Evolutionary conservation across 2,329 filamentous ascomycete genomes (phyloP).

Genomic region (Sphaceloma murrayae): DNA sequence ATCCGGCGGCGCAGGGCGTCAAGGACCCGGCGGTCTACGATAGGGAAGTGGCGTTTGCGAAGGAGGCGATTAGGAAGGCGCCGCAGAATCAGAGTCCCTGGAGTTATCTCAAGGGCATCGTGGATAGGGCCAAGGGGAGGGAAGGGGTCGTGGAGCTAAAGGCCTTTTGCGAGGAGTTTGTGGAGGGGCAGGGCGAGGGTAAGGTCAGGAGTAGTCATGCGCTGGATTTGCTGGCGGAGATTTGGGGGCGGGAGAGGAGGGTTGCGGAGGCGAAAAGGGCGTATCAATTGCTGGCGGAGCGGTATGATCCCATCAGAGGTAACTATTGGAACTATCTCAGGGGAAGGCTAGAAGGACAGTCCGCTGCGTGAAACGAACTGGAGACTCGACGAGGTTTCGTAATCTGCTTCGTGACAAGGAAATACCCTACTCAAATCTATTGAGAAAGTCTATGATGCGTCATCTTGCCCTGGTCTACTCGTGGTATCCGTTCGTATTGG

Average conservation of each 20-base stretch:
- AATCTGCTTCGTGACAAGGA: not conserved
- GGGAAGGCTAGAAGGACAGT: constrained; percentile 37
- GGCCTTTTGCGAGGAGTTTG: constrained; percentile 47
- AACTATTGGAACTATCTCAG: constrained; percentile 87
- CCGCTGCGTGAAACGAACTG: no score
- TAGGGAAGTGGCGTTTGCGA: constrained; percentile 59
- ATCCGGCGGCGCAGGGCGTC: constrained; percentile 31
- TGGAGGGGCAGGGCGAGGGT: constrained; percentile 37
- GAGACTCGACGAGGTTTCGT: no score
- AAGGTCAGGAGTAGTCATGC: constrained; percentile 52
- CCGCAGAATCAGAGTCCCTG: constrained; percentile 92
- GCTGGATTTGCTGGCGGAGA: constrained; percentile 62
- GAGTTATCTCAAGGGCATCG: constrained; percentile 77
- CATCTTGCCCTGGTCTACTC: no score
- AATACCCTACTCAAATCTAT: constrained; percentile 2
- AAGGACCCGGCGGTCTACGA: constrained; percentile 51
- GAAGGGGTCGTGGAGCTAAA: constrained; percentile 42
- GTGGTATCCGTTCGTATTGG: constrained; percentile 12
- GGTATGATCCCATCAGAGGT: constrained; percentile 81
- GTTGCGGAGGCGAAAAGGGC: constrained; percentile 56
- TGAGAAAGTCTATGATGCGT: not conserved
- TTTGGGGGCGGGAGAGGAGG: constrained; percentile 46
- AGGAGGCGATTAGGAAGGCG: constrained; percentile 63
- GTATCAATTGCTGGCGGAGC: constrained; percentile 63
- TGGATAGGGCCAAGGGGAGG: constrained; percentile 48